A percentile compares a stretch with the other conserved stretches of the same genome.
phyloP scores from a whole-genome alignment of 345 rosid genomes.

The Arabidopsis arenosa region DNA sequence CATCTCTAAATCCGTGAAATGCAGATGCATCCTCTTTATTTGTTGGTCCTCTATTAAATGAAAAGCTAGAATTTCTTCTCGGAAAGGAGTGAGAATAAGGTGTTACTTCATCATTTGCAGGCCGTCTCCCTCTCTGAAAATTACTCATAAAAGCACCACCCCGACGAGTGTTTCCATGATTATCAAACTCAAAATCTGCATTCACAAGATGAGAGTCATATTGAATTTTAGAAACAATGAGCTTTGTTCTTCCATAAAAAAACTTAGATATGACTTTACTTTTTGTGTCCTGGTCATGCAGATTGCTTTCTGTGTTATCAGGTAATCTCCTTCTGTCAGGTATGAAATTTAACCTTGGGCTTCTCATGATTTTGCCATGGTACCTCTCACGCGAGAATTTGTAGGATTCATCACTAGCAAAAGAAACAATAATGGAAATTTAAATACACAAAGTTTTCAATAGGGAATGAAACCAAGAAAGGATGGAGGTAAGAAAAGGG shows the following conservation, averaged over 20 bases:
- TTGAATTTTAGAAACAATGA: constrained; percentile 50
- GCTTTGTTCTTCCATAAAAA: constrained; percentile 46
- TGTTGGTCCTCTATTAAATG: constrained; percentile 59
- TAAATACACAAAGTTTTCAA: constrained; percentile 17
- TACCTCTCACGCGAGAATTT: constrained; percentile 61
- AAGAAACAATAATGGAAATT: constrained; percentile 30
- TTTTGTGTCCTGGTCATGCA: constrained; percentile 59
- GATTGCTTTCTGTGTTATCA: constrained; percentile 50
- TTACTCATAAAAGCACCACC: constrained; percentile 58
- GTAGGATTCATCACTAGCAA: constrained; percentile 56
- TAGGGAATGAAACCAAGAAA: constrained; percentile 12
- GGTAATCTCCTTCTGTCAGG: constrained; percentile 72
- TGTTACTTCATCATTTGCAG: constrained; percentile 50
- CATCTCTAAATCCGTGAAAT: constrained; percentile 62
- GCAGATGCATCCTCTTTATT: constrained; percentile 65
- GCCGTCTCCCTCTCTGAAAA: constrained; percentile 68
- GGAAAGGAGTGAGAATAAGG: constrained; percentile 51
- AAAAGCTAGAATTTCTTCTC: constrained; percentile 61
- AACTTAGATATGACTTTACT: constrained; percentile 52
- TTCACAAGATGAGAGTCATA: constrained; percentile 47
- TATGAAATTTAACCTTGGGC: constrained; percentile 57
- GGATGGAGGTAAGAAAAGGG: background rate
- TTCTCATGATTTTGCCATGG: constrained; percentile 56
- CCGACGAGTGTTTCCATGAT: constrained; percentile 51
- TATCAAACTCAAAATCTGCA: constrained; percentile 56